Percentiles rank a stretch among this genome's conserved stretches.
phyloP scores from a whole-genome alignment of 768 basidiomycete species.

The Suillus lakei region DNA sequence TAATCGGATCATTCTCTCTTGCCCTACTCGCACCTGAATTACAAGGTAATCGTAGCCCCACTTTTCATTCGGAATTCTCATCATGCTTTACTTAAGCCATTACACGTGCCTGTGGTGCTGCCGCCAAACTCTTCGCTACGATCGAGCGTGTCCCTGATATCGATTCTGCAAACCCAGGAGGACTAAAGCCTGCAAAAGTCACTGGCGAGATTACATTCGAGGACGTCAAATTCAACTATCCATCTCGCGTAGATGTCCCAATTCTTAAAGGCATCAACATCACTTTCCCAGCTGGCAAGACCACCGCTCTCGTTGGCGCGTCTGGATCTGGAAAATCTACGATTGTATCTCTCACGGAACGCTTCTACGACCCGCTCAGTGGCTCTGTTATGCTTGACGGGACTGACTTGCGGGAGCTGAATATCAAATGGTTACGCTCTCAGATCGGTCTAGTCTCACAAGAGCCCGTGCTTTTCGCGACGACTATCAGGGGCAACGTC shows the following conservation, averaged over 20 bases:
- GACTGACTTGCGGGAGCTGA: conserved; percentile 46
- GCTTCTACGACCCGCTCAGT: conserved; percentile 55
- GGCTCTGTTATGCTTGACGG: conserved; percentile 52
- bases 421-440: conserved; percentile 53
- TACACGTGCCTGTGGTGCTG: conserved; percentile 54
- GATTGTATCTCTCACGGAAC: conserved; percentile 50
- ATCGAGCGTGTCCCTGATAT: conserved; percentile 61
- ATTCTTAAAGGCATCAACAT: conserved; percentile 50
- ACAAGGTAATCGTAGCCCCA: conserved; percentile 32
- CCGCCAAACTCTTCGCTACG: conserved; percentile 57
- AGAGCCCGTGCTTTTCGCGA: conserved; percentile 54
- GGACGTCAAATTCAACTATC: conserved; percentile 58
- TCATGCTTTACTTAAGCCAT: conserved; percentile 36
- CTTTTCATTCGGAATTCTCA: not conserved
- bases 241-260: conserved; percentile 49
- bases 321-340: conserved; percentile 45
- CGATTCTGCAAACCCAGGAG: conserved; percentile 49
- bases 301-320: conserved; percentile 45
- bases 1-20: conserved; percentile 63
- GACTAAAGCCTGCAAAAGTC: conserved; percentile 48
- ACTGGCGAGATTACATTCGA: conserved; percentile 52
- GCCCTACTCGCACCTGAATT: conserved; percentile 57
- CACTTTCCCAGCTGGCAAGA: conserved; percentile 48
- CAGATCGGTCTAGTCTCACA: conserved; percentile 58
- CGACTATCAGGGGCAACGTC: conserved; percentile 50